A percentile compares a stretch with the other conserved stretches of the same genome.
Evolutionary conservation across 208 protist genomes (phyloP).

Genomic region (Trypanosoma scelopori): DNA sequence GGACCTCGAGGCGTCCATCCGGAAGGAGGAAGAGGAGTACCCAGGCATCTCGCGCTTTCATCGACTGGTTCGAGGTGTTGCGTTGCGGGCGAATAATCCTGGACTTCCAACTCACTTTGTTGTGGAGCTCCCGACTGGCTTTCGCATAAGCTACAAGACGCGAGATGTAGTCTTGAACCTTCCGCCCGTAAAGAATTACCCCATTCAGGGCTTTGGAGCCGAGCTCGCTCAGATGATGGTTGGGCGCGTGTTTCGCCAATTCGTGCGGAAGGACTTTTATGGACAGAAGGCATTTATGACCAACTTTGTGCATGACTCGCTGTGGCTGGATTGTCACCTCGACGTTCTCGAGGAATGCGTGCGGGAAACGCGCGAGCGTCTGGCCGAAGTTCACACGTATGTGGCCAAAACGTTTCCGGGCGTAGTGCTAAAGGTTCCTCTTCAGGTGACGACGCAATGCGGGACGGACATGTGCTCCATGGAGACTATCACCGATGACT

Average conservation of each 20-base stretch:
- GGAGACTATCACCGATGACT: constrained; percentile 51
- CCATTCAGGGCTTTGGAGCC: constrained; percentile 87
- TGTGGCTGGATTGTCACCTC: constrained; percentile 89
- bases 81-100: constrained; percentile 75
- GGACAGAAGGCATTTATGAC: constrained; percentile 60
- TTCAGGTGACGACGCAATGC: constrained; percentile 66
- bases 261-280: constrained; percentile 68
- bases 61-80: constrained; percentile 61
- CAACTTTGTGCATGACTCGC: constrained; percentile 91
- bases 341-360: constrained; percentile 71
- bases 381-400: constrained; percentile 71
- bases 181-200: constrained; percentile 88
- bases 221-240: constrained; percentile 91
- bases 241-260: constrained; percentile 75
- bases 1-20: constrained; percentile 70
- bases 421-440: constrained; percentile 60
- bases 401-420: constrained; percentile 74
- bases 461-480: constrained; percentile 84
- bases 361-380: constrained; percentile 51
- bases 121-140: constrained; percentile 80
- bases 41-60: constrained; percentile 78
- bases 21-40: constrained; percentile 70
- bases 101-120: constrained; percentile 81
- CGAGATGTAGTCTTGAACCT: constrained; percentile 81
- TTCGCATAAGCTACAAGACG: constrained; percentile 72